Conservation (phyloP, 108 stramenopile species). For the Nitzschia sp. region DNA sequence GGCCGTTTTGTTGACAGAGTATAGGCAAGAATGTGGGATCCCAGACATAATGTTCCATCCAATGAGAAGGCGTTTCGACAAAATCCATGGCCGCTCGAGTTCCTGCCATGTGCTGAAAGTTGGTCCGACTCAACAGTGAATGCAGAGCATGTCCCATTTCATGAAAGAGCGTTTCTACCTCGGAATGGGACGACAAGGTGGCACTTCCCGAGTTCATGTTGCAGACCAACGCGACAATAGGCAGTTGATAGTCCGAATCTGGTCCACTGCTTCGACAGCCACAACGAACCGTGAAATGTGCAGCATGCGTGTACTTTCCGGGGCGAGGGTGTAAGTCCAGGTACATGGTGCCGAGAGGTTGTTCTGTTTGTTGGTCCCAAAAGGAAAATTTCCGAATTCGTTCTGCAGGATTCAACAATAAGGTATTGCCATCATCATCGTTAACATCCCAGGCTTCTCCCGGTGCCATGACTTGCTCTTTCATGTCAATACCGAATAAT, state of each 20-base stretch:
- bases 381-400: slow-evolving; percentile 73
- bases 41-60: slow-evolving; percentile 81
- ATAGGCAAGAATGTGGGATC: slow-evolving; percentile 59
- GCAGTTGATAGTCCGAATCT: slow-evolving; percentile 73
- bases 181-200: slow-evolving; percentile 75
- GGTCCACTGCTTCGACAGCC: slow-evolving; percentile 60
- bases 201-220: slow-evolving; percentile 59
- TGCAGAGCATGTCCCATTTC: slow-evolving; percentile 98
- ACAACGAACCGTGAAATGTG: slow-evolving; percentile 97
- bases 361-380: slow-evolving; percentile 44
- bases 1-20: slow-evolving; percentile 58
- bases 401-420: neutral
- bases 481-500: slow-evolving; percentile 84
- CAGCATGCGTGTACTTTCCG: slow-evolving; percentile 93
- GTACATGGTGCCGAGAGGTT: slow-evolving; percentile 86
- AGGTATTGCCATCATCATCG: slow-evolving; percentile 1
- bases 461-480: slow-evolving; percentile 50
- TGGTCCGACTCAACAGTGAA: slow-evolving; percentile 89
- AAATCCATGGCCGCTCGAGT: slow-evolving; percentile 92
- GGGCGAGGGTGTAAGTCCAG: slow-evolving; percentile 89
- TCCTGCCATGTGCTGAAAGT: slow-evolving; percentile 95
- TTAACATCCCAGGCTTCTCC: slow-evolving; percentile 79
- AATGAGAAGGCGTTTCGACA: slow-evolving; percentile 88
- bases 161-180: slow-evolving; percentile 97
- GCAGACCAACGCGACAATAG: slow-evolving; percentile 91